These are phyloP conservation scores for Quercus berberidifolia DNA, from an alignment of 306 rosid genomes.

Conservation along the genomic window DNA sequence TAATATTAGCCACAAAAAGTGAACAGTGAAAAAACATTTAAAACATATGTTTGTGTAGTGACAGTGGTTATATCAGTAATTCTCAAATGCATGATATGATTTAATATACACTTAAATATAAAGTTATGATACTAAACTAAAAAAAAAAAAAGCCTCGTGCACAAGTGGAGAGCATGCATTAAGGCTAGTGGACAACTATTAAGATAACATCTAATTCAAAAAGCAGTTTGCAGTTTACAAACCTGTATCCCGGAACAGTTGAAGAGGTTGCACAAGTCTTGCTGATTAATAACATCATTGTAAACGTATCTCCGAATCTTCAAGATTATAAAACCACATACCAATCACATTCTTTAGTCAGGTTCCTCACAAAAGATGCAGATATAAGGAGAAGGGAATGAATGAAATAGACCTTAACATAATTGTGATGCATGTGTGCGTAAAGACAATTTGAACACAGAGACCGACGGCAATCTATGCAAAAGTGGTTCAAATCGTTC, in stretches of 20 bases:
- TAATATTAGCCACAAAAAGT: no score
- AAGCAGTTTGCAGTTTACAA: not conserved
- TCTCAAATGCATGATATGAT: no score
- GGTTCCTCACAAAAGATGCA: no score
- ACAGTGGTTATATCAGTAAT: no score
- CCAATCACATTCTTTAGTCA: not conserved
- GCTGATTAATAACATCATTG: slow-evolving; percentile 30
- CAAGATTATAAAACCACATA: not conserved
- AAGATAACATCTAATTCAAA: no score
- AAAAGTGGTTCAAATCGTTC: slow-evolving; percentile 23
- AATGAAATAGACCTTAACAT: slow-evolving; percentile 13
- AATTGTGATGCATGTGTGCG: slow-evolving; percentile 18
- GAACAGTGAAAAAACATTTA: no score
- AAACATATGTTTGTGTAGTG: no score
- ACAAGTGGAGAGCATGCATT: no score
- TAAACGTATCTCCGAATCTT: slow-evolving; percentile 32
- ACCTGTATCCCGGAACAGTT: slow-evolving; percentile 38
- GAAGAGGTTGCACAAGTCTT: slow-evolving; percentile 28
- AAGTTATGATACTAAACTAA: no score
- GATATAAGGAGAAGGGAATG: not conserved
- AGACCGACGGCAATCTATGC: slow-evolving; percentile 21
- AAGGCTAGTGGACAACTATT: no score
- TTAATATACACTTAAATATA: no score
- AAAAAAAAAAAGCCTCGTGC: no score
- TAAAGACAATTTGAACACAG: slow-evolving; percentile 23